A percentile compares a stretch with the other conserved stretches of the same genome.
phyloP scores from a whole-genome alignment of 2,329 filamentous ascomycete species.

The Cytospora piceae region DNA sequence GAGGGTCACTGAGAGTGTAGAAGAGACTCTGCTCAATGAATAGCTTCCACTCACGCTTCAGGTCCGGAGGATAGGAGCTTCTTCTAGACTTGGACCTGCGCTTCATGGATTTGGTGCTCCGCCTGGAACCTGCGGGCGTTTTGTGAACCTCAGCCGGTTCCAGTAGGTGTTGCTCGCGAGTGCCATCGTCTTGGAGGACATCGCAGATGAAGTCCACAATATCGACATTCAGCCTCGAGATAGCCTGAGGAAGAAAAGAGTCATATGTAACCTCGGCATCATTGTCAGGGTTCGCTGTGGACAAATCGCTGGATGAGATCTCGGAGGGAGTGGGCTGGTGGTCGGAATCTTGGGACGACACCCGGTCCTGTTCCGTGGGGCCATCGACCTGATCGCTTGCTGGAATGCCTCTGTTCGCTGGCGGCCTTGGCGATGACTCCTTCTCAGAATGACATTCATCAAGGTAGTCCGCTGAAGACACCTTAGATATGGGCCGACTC shows the following conservation, averaged over 20 bases:
- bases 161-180: slow-evolving; percentile 53
- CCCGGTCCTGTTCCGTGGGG: neutral
- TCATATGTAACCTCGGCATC: slow-evolving; percentile 39
- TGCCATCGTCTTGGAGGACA: slow-evolving; percentile 60
- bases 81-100: slow-evolving; percentile 39
- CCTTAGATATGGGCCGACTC: slow-evolving; percentile 41
- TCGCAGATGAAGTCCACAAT: slow-evolving; percentile 65
- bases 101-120: slow-evolving; percentile 37
- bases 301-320: slow-evolving; percentile 28
- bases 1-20: slow-evolving; percentile 62
- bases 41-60: slow-evolving; percentile 57
- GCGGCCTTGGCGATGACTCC: slow-evolving; percentile 17
- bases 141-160: slow-evolving; percentile 44
- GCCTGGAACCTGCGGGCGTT: slow-evolving; percentile 37
- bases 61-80: slow-evolving; percentile 37
- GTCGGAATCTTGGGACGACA: slow-evolving; percentile 26
- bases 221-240: slow-evolving; percentile 57
- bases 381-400: slow-evolving; percentile 18
- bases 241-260: slow-evolving; percentile 57
- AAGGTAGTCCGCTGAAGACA: slow-evolving; percentile 40
- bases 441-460: slow-evolving; percentile 32
- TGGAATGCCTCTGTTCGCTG: slow-evolving; percentile 30
- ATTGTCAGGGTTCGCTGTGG: slow-evolving; percentile 18
- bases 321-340: slow-evolving; percentile 29
- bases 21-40: slow-evolving; percentile 70